Evolutionary conservation across 164 flowering plant genomes (phyloP).

Genomic region (Aristolochia contorta): DNA sequence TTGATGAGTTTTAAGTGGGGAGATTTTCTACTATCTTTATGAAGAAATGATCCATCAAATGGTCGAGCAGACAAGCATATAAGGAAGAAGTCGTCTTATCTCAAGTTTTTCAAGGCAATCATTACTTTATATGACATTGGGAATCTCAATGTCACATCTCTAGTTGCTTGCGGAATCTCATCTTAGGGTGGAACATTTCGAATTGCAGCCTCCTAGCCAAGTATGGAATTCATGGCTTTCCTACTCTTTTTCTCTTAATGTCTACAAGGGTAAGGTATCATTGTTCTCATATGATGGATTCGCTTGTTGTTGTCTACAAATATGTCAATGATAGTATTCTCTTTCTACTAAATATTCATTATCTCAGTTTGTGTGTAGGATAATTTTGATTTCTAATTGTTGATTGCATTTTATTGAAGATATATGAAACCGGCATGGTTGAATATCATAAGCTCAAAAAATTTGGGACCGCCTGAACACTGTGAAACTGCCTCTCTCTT

Average conservation of each 20-base stretch:
- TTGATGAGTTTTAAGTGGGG: no score
- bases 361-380: neutral
- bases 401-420: conserved; percentile 4
- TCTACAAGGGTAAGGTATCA: conserved; percentile 77
- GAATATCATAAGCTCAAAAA: conserved; percentile 22
- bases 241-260: conserved; percentile 71
- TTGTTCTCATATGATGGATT: conserved; percentile 54
- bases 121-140: no score
- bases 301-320: conserved; percentile 57
- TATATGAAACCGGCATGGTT: conserved; percentile 36
- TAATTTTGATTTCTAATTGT: no score
- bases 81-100: no score
- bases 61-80: no score
- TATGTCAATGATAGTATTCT: conserved; percentile 53
- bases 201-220: conserved; percentile 64
- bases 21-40: no score
- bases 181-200: conserved; percentile 1
- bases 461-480: conserved; percentile 17
- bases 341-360: neutral
- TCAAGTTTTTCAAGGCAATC: no score
- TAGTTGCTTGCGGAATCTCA: neutral
- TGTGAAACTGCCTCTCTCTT: no score
- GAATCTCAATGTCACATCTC: no score
- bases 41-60: no score
- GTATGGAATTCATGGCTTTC: conserved; percentile 95